phyloP scores from a whole-genome alignment of 78 protist species.

The Polysphondylium violaceum region DNA sequence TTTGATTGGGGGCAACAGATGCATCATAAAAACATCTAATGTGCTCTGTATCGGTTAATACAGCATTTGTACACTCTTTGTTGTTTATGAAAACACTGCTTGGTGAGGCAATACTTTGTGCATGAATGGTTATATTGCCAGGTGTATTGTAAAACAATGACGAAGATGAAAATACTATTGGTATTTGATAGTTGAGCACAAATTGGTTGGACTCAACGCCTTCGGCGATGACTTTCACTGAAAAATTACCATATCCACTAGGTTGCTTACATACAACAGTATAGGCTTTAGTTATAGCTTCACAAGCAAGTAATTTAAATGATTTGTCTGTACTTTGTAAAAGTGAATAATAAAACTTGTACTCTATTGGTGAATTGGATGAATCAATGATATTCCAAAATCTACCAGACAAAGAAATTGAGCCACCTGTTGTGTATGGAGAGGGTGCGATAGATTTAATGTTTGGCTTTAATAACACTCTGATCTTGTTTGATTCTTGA shows the following conservation, averaged over 20 bases:
- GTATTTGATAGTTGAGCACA: not conserved
- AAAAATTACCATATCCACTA: slow-evolving; percentile 7
- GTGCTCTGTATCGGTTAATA: not conserved
- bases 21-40: not conserved
- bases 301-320: not conserved
- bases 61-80: not conserved
- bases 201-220: not conserved
- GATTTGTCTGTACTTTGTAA: not conserved
- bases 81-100: not conserved
- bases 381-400: not conserved
- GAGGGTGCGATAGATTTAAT: not conserved
- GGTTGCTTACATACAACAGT: not conserved
- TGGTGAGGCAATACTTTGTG: not conserved
- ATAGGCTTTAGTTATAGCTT: not conserved
- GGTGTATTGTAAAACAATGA: not conserved
- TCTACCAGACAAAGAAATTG: not conserved
- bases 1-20: not conserved
- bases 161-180: not conserved
- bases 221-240: not conserved
- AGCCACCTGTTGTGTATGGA: not conserved
- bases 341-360: not conserved
- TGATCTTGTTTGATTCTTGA: not conserved
- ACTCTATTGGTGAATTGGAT: not conserved
- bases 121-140: not conserved
- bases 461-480: slow-evolving; percentile 1